Evolutionary conservation across 1,284 basidiomycete genomes (phyloP), one percentile per base, ranked within the genome.

Genomic region (Puccinia hordei): DNA sequence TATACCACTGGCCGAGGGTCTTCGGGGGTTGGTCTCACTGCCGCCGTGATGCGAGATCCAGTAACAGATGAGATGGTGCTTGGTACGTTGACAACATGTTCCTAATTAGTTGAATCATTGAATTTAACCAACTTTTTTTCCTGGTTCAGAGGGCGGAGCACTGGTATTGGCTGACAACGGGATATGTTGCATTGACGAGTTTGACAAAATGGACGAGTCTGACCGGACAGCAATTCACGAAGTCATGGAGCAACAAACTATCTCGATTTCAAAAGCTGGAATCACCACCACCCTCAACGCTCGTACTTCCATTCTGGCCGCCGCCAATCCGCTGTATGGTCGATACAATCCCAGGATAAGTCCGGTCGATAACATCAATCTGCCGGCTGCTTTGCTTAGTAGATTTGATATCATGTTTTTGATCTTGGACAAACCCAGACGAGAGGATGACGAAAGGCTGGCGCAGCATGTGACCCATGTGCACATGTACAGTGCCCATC

Each of bases 221-320:
- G 97, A 99, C 86, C 90, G 97, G 82, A 99, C 97, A 0, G 94
- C 97, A 17, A 99, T 99, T 82, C 97, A 99, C 88, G 97, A 99
- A 89, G 97, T 99, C 80, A 99, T 99, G 97, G 96, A 99, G 86
- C 96, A 99, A 85, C 96, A 99, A 87, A 99, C 97, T 1, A 99
- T 99, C 82, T 98, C 94, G 2, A 99, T 99, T 83, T 95, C 95
- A 63, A 99, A 99, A 87, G 97, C 97, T 1, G 97, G 97, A 27
- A 99, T 99, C 86, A 97, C 95, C 0, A 99, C 97, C 0, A 99
- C 97, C 0, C 89, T 99, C 53, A 99, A 99, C 84, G 97, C 97
- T n/a, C 91, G 97, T 55, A 98, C 96, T 0, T 98, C 97, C 12
- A 94, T 99, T 84, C 90, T 99, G 13, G 97, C 97, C 0, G 97